These are phyloP conservation scores for Fusarium falciforme DNA, from an alignment of 2,329 filamentous ascomycete genomes.

Conservation along the genomic window DNA sequence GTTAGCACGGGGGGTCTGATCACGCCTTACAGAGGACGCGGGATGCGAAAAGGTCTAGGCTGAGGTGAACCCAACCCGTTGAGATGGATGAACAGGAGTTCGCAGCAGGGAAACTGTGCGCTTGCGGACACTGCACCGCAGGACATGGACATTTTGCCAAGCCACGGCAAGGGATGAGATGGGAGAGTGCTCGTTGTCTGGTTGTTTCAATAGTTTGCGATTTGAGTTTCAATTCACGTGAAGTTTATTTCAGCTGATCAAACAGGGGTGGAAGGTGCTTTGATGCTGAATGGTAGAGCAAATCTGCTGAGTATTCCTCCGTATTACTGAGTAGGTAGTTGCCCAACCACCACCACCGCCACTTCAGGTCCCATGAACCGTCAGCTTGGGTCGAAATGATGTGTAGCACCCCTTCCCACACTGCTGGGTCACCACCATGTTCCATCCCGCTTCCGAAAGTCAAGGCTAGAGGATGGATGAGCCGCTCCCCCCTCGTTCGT, in stretches of 20 bases:
- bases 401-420: constrained; percentile 1
- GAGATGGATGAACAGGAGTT: background rate
- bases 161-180: background rate
- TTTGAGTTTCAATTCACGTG: constrained; percentile 1
- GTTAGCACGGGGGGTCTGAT: background rate
- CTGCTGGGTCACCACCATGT: constrained; percentile 1
- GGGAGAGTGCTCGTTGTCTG: background rate
- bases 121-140: background rate
- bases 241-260: constrained; percentile 15
- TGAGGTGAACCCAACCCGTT: background rate
- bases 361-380: constrained; percentile 5
- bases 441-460: background rate
- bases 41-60: background rate
- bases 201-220: background rate
- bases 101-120: background rate
- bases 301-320: constrained; percentile 1
- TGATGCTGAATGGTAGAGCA: background rate
- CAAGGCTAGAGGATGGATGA: background rate
- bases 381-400: constrained; percentile 8
- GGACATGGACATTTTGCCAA: background rate
- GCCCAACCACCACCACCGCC: background rate
- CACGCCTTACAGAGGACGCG: background rate
- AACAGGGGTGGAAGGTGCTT: background rate
- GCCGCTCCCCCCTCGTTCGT: background rate
- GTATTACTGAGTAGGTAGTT: background rate